phyloP scores from a whole-genome alignment of 495 filamentous ascomycete genomes.

The Tuber borchii region DNA sequence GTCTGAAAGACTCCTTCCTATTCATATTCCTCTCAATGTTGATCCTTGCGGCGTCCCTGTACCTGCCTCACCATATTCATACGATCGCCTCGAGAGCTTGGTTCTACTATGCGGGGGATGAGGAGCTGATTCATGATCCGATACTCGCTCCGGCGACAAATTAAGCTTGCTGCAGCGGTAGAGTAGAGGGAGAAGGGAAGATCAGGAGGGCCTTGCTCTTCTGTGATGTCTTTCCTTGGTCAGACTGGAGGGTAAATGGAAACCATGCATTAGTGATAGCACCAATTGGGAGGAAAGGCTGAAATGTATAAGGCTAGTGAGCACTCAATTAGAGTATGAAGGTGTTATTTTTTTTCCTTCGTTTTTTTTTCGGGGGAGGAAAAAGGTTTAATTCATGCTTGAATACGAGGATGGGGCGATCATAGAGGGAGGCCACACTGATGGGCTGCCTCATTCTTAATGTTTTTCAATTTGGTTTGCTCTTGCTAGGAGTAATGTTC shows the following conservation, averaged over 20 bases:
- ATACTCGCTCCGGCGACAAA: neutral
- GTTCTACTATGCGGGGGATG: constrained; percentile 89
- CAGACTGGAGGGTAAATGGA: neutral
- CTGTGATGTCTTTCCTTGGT: constrained; percentile 15
- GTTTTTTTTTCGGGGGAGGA: constrained; percentile 8
- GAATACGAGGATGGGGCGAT: constrained; percentile 19
- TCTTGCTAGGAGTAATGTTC: neutral
- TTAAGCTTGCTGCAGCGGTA: neutral
- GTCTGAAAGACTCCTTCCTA: constrained; percentile 68
- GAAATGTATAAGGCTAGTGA: constrained; percentile 6
- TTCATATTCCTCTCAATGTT: constrained; percentile 81
- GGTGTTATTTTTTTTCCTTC: constrained; percentile 16
- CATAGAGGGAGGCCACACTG: constrained; percentile 4
- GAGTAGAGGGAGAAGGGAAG: neutral
- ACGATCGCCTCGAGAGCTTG: constrained; percentile 72
- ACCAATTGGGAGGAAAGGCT: constrained; percentile 4
- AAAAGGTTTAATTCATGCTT: constrained; percentile 17
- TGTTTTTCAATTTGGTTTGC: constrained; percentile 8
- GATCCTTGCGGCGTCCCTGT: constrained; percentile 75
- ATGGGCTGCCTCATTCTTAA: constrained; percentile 3
- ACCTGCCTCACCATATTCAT: constrained; percentile 82
- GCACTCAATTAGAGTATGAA: constrained; percentile 6
- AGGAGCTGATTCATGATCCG: constrained; percentile 42
- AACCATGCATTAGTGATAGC: constrained; percentile 5
- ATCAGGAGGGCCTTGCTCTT: constrained; percentile 11